Conservation (phyloP, 176 grass and related monocot species). For the Musa troglodytarum region DNA sequence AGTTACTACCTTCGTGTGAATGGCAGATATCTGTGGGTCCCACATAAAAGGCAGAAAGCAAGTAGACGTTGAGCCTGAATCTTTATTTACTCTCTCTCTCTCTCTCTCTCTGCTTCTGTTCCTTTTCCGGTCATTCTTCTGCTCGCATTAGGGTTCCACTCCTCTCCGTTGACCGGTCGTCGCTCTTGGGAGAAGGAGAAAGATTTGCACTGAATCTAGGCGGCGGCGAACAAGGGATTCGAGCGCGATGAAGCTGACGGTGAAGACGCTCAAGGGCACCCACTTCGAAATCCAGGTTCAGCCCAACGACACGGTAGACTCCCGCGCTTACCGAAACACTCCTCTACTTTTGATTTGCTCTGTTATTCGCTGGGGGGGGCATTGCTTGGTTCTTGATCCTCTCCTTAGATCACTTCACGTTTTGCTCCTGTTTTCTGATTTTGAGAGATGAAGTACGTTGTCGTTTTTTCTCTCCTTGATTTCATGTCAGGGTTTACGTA, state of each 20-base stretch:
- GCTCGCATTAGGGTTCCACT: background rate
- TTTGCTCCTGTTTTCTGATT: background rate
- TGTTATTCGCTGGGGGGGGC: background rate
- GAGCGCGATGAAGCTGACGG: slow-evolving; percentile 64
- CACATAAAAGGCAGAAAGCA: too few species aligned
- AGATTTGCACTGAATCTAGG: background rate
- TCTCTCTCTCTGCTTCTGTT: background rate
- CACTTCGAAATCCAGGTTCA: slow-evolving; percentile 84
- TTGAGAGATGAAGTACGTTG: background rate
- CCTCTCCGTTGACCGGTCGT: background rate
- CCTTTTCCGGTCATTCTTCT: background rate
- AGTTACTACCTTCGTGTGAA: too few species aligned
- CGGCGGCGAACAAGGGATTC: background rate
- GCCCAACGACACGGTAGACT: slow-evolving; percentile 48
- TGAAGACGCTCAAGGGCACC: slow-evolving; percentile 86
- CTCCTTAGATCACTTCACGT: background rate
- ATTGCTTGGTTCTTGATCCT: background rate
- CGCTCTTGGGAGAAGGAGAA: background rate
- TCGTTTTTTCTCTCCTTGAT: background rate
- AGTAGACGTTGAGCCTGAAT: too few species aligned
- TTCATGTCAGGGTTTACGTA: background rate
- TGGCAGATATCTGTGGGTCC: too few species aligned
- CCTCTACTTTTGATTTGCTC: background rate
- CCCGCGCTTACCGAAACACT: background rate
- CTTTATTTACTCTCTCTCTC: too few species aligned